Conservation (phyloP, 495 filamentous ascomycete species). For the Monascus purpureus region DNA sequence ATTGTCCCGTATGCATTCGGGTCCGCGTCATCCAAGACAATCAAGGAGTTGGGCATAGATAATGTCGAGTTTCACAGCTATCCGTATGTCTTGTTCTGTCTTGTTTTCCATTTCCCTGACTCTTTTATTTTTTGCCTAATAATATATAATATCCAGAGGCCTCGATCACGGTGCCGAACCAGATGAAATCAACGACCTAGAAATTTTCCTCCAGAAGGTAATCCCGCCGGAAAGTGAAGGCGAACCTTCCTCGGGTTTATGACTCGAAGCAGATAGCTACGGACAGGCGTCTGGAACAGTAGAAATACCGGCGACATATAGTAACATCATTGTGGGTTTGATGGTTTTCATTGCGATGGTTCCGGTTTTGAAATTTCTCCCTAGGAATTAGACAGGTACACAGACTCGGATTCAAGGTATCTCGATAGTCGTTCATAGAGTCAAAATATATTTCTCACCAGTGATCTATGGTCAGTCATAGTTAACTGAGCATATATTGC, state of each 20-base stretch:
- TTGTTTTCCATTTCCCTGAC: background rate
- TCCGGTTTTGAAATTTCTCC: slow-evolving; percentile 32
- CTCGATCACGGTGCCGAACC: slow-evolving; percentile 66
- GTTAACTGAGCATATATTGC: too few species aligned
- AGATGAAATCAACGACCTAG: slow-evolving; percentile 71
- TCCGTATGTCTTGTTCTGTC: slow-evolving; percentile 31
- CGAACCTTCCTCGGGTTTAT: slow-evolving; percentile 35
- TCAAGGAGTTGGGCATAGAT: slow-evolving; percentile 53
- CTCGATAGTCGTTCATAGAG: too few species aligned
- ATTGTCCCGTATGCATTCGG: slow-evolving; percentile 61
- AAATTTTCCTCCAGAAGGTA: slow-evolving; percentile 52
- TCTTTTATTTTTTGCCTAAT: slow-evolving; percentile 7
- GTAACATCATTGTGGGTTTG: slow-evolving; percentile 22
- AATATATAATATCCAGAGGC: slow-evolving; percentile 23
- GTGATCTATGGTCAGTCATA: too few species aligned
- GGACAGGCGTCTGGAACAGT: background rate
- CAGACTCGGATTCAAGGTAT: too few species aligned
- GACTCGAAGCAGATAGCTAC: slow-evolving; percentile 19
- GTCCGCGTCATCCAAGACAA: slow-evolving; percentile 39
- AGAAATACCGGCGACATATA: slow-evolving; percentile 7
- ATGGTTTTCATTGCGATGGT: slow-evolving; percentile 39
- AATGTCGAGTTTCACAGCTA: slow-evolving; percentile 65
- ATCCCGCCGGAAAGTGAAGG: slow-evolving; percentile 48
- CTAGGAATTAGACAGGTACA: slow-evolving; percentile 6
- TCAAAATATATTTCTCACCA: too few species aligned